Evolutionary conservation across 2,329 filamentous ascomycete species (phyloP), one percentile per base, ranked within the genome.

Genomic region (Claviceps cyperi): DNA sequence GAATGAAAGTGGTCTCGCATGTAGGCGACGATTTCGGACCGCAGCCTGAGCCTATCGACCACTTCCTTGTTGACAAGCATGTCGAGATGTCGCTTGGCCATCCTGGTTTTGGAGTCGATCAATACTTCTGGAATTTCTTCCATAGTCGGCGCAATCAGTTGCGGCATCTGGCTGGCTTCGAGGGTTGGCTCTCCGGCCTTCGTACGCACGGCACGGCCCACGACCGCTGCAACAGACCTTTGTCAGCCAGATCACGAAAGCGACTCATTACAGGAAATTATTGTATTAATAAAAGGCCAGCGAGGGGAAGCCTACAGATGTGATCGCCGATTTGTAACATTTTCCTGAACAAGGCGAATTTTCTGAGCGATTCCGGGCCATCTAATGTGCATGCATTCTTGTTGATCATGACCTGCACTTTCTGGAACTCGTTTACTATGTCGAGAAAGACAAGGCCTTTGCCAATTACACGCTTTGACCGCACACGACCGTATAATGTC

Each of bases 391-490:
- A 73, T 53, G 73, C 76, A 52, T 73, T 72, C 57, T 82, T 73
- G 65, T 86, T 85, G 64, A 85, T 76, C 70, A 94, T 80, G 53
- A 83, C 75, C 67, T 98, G 92, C 36, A 94, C 66, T 55, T 75
- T 78, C 57, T 80, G 69, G 51, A 81, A 83, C 61, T 87, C 80
- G 63, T 88, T 81, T 57, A 81, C 73, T 47, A 97, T 69, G 66
- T 92, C 85, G 56, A 96, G 65, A 65, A 98, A 98, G 55, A 88
- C 73, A 58, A 98, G 80, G 66, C 85, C 87, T 58, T 79, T 82
- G 56, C 90, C 83, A 50, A 80, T 76, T 46, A 78, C 72, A 54
- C 87, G 84, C 61, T 85, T 77, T 45, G 81, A 81, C 59, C 76
- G 74, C 55, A 95, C 75, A 62, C 88, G 87, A 66, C 89, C 87